Base-by-base conservation (phyloP, 331 rosid species). In the Quercus phellos region DNA sequence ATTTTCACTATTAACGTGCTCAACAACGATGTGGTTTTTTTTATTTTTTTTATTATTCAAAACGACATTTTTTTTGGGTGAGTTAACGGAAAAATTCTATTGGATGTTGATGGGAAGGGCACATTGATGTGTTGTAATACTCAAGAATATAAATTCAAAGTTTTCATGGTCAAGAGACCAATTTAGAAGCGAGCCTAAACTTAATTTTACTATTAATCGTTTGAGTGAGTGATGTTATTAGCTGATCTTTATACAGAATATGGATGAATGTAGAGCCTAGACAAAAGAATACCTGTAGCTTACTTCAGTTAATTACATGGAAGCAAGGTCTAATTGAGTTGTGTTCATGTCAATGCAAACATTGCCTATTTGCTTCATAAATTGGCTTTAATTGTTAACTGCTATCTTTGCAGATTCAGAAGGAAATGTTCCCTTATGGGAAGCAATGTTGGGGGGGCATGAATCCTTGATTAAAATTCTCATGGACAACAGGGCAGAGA, bases 391-490 rank as follows among this genome's bases (percentile, higher is more conserved):
- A 17, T 17, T 19, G 19, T 64, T 64, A 17, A 5, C 26, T 32
- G 14, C 35, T 16, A 16, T 46, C 21, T 68, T 50, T 56, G 34
- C 88, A 89, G 97, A 91, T 87, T 35, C 21, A 6, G 84, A 84
- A 21, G 97, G 92, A 82, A 91, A 12, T 79, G 66, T 76, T 60
- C 91, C 97, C 24, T 60, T 91, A 32, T 82, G 85, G 82, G 93
- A 87, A 87, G 92, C 94, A 73, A 84, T 84, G 34, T 5, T 67
- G 29, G 87, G 87, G 30, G 68, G 74, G 38, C 86, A 90, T 75
- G 74, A 85, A 76, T 77, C 82, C 6, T 51, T 85, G 10, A 68
- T 74, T 24, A 85, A 90, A 77, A 79, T 87, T 67, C 87, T 91
- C 0, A 51, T 61, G 18, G 86, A 87, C 56, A 84, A 88, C 59